Percentiles rank a stretch among this genome's conserved stretches.
Conservation (phyloP, 805 yeast species). For the Saccharomyces mikatae region DNA sequence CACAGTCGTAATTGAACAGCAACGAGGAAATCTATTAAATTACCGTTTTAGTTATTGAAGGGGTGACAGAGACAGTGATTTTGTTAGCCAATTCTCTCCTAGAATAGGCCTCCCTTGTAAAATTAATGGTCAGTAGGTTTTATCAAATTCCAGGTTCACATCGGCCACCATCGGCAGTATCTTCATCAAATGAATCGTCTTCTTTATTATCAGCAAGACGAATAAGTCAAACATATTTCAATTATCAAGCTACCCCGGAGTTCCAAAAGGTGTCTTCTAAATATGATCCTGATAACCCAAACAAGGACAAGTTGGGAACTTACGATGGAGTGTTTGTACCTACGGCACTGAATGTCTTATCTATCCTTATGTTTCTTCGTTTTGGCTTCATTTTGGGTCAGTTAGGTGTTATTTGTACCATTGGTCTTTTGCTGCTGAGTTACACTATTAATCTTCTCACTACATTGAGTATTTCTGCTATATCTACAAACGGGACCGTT, state of each 20-base stretch:
- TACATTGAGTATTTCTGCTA: conserved; percentile 85
- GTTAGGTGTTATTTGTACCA: conserved; percentile 77
- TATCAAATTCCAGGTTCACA: conserved; percentile 31
- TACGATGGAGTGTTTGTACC: conserved; percentile 90
- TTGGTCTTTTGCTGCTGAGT: conserved; percentile 58
- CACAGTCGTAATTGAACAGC: not conserved
- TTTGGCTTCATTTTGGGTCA: conserved; percentile 95
- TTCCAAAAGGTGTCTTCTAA: conserved; percentile 22
- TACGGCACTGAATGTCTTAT: conserved; percentile 82
- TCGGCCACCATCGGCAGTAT: conserved; percentile 15
- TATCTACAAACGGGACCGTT: conserved; percentile 95
- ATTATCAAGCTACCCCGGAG: conserved; percentile 22
- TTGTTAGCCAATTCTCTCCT: not conserved
- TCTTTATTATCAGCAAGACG: conserved; percentile 17
- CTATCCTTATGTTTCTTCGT: conserved; percentile 89
- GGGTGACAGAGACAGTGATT: not conserved
- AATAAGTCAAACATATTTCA: conserved; percentile 25
- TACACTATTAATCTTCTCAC: conserved; percentile 79
- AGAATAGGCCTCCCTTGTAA: not conserved
- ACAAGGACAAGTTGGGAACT: conserved; percentile 57
- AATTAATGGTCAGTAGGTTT: conserved; percentile 22
- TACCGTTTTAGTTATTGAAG: not conserved
- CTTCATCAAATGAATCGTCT: conserved; percentile 15
- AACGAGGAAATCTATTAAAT: not conserved
- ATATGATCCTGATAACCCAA: conserved; percentile 28